Percentiles rank a stretch among this genome's conserved stretches.
phyloP scores from a whole-genome alignment of 1,284 basidiomycete genomes.

The Afroboletus lepidellus region DNA sequence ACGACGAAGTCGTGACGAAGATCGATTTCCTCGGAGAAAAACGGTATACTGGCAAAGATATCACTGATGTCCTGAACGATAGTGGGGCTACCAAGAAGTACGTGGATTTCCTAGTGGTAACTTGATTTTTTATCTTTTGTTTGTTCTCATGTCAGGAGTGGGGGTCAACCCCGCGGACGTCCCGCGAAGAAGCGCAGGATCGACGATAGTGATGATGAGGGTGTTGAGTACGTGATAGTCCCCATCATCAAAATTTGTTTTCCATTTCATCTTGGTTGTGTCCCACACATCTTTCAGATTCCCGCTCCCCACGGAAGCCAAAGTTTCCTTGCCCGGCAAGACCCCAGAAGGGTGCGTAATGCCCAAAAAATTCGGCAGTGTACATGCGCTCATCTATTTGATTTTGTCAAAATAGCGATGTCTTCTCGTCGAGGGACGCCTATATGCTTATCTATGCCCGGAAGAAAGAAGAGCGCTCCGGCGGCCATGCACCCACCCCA shows the following conservation, averaged over 20 bases:
- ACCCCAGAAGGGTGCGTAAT: conserved; percentile 28
- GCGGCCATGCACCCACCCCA: conserved; percentile 24
- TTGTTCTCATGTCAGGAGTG: conserved; percentile 16
- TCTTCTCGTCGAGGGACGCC: conserved; percentile 73
- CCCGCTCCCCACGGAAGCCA: conserved; percentile 20
- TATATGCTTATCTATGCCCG: conserved; percentile 91
- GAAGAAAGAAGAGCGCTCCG: conserved; percentile 25
- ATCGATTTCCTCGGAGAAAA: conserved; percentile 55
- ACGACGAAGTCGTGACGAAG: conserved; percentile 76
- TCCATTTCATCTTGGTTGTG: conserved; percentile 23
- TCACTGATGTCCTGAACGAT: conserved; percentile 29
- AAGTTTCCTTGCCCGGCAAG: conserved; percentile 26
- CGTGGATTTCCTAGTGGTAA: conserved; percentile 9
- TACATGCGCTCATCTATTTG: conserved; percentile 23
- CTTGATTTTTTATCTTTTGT: conserved; percentile 6
- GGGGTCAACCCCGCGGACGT: conserved; percentile 26
- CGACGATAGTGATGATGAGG: conserved; percentile 63
- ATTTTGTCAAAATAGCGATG: conserved; percentile 30
- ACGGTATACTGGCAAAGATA: conserved; percentile 30
- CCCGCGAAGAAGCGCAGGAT: conserved; percentile 42
- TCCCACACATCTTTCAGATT: conserved; percentile 21
- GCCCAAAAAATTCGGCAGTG: conserved; percentile 3
- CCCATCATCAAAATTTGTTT: conserved; percentile 14
- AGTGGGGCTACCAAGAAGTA: conserved; percentile 27
- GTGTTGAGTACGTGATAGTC: conserved; percentile 38